Conservation (phyloP, 1,284 basidiomycete species). For the Lentinula novae-zelandiae region DNA sequence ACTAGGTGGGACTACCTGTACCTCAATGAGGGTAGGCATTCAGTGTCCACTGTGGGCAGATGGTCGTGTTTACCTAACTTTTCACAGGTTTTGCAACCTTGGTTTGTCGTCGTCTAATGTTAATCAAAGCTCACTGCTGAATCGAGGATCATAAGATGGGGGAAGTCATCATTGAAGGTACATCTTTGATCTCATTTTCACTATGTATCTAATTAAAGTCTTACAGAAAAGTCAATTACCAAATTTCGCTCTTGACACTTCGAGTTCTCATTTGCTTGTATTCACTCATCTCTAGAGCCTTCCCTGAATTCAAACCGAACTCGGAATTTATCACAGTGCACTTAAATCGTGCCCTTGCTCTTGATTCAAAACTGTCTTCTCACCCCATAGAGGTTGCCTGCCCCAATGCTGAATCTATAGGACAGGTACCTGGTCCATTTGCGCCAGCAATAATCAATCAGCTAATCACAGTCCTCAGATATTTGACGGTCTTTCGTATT, state of each 20-base stretch:
- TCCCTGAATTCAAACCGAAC: slow-evolving; percentile 76
- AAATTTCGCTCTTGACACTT: neutral
- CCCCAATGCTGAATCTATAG: slow-evolving; percentile 67
- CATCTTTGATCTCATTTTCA: slow-evolving; percentile 22
- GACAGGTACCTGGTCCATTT: neutral
- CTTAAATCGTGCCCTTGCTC: slow-evolving; percentile 63
- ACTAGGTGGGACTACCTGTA: slow-evolving; percentile 73
- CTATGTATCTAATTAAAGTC: slow-evolving; percentile 5
- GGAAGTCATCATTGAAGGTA: slow-evolving; percentile 87
- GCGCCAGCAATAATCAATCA: too few relatives aligned
- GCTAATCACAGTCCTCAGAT: slow-evolving; percentile 44
- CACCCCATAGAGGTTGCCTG: slow-evolving; percentile 95
- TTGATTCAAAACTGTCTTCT: slow-evolving; percentile 90
- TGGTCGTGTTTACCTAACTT: neutral
- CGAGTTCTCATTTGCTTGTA: slow-evolving; percentile 13
- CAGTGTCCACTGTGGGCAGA: neutral
- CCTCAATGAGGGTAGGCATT: slow-evolving; percentile 66
- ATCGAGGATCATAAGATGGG: slow-evolving; percentile 60
- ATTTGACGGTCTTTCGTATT: slow-evolving; percentile 84
- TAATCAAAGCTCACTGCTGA: slow-evolving; percentile 6
- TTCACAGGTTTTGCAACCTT: slow-evolving; percentile 79
- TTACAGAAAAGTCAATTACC: slow-evolving; percentile 42
- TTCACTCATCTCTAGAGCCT: slow-evolving; percentile 44
- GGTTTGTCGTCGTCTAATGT: slow-evolving; percentile 36
- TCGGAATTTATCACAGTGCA: slow-evolving; percentile 67